These are phyloP conservation scores for Boletus hoseneyae DNA, from an alignment of 1,284 basidiomycete genomes.

Conservation along the genomic window DNA sequence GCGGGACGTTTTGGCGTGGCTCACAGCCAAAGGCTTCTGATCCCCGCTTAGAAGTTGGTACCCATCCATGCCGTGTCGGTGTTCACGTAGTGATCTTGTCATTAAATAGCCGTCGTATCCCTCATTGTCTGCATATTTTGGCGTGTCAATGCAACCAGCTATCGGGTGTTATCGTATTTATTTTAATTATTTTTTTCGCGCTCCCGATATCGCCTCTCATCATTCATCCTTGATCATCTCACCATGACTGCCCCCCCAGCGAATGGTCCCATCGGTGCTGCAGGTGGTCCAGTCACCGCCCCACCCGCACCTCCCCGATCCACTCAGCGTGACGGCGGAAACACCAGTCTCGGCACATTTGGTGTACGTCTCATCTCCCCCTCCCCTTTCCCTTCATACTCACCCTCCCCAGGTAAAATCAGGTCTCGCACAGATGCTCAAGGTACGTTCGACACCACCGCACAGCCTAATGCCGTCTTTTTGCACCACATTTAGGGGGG, in stretches of 20 bases:
- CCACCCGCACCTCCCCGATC: conserved; percentile 52
- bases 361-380: conserved; percentile 47
- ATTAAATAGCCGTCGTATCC: conserved; percentile 22
- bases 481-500: conserved; percentile 52
- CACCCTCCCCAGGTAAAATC: conserved; percentile 72
- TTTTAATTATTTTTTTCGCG: not conserved
- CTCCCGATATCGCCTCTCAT: too few species aligned
- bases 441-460: conserved; percentile 46
- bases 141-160: too few species aligned
- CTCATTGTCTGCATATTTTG: not conserved
- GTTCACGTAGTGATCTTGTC: conserved; percentile 11
- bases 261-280: conserved; percentile 1
- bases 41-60: too few species aligned
- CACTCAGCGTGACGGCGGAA: conserved; percentile 54
- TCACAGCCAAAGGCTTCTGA: conserved; percentile 57
- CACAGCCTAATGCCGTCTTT: not conserved
- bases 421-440: conserved; percentile 92
- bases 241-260: conserved; percentile 18
- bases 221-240: too few species aligned
- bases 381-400: not conserved
- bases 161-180: too few species aligned
- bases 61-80: too few species aligned
- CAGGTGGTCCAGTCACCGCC: too few species aligned
- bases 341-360: conserved; percentile 77
- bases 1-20: conserved; percentile 53